Evolutionary conservation across 2,329 filamentous ascomycete genomes (phyloP).

Genomic region (Talaromyces sp.): DNA sequence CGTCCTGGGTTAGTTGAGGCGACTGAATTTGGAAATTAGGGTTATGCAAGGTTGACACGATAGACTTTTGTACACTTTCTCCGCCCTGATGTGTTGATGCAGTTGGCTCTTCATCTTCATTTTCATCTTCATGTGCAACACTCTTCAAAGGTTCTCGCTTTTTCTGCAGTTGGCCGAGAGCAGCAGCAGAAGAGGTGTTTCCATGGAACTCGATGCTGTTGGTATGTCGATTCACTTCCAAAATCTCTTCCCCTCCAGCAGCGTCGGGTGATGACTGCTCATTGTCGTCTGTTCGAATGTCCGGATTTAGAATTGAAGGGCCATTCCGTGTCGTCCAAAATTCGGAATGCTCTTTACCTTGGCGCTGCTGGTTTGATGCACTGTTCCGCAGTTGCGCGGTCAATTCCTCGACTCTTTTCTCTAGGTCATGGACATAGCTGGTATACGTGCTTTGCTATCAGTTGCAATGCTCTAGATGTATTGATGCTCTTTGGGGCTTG

Average conservation of each 20-base stretch:
- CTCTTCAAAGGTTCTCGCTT: constrained; percentile 17
- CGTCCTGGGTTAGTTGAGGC: constrained; percentile 5
- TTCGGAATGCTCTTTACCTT: neutral
- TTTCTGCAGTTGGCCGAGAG: constrained; percentile 40
- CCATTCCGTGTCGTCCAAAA: neutral
- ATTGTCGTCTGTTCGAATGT: constrained; percentile 11
- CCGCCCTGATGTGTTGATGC: neutral
- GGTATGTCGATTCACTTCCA: constrained; percentile 43
- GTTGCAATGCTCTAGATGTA: neutral
- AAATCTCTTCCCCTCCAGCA: constrained; percentile 33
- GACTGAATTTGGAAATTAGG: constrained; percentile 37
- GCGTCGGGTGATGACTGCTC: constrained; percentile 22
- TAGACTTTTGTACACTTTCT: constrained; percentile 27
- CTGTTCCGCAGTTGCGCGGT: constrained; percentile 21
- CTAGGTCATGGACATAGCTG: constrained; percentile 34
- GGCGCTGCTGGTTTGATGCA: constrained; percentile 9
- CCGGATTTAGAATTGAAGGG: neutral
- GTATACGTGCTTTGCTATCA: neutral
- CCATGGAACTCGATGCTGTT: constrained; percentile 47
- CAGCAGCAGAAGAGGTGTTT: constrained; percentile 44
- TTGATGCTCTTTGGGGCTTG: too few species aligned
- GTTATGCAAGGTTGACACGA: constrained; percentile 46
- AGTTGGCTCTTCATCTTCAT: neutral
- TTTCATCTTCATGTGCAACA: constrained; percentile 11
- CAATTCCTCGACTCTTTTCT: constrained; percentile 29